Base-by-base conservation (phyloP, 192 early-diverging fungal species). In the Backusella westeae region DNA sequence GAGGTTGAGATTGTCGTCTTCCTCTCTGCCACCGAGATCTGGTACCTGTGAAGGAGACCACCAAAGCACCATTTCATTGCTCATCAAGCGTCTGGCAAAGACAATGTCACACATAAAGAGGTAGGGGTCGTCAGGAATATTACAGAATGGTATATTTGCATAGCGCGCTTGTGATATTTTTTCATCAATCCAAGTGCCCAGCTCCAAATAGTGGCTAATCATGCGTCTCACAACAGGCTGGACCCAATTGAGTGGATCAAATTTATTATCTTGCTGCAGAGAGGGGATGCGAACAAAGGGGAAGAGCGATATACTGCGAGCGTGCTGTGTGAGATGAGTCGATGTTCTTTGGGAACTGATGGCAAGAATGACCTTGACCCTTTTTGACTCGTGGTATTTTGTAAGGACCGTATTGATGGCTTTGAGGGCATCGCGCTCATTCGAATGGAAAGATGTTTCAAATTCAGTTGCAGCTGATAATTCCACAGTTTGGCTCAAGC, bases 211-310 rank as follows among this genome's bases (percentile, higher is more conserved):
- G 69, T 92, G 91, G 17, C 85, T 84, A 12, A 98, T 76, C 92
- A 97, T 94, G n/a, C 90, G 80, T 29, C 87, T 85, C 29, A 86
- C 79, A 6, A 88, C 89, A 41, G 89, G 87, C 34, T 85, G 84
- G 81, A 95, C 93, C 98, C 98, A 98, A 59, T 93, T 92, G 4
- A 98, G 78, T 7, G 95, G 87, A 10, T 93, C 93, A 69, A 98
- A 90, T 10, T 76, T 78, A 34, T 87, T 87, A 76, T 96, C 93
- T 26, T 87, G 85, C 72, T 90, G 88, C 76, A 94, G 89, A 19
- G 87, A 87, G 1, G 94, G 94, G 39, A 95, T 84, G 0, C 82
- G 56, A 7, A 96, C 81, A 29, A 86, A 82, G 1, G 98, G 97
- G 72, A 95, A 94, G 10, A 92, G 84, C 17, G 77, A 78, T 2